Conservation (phyloP, 2,329 filamentous ascomycete species). For the Pseudogymnoascus sp. region DNA sequence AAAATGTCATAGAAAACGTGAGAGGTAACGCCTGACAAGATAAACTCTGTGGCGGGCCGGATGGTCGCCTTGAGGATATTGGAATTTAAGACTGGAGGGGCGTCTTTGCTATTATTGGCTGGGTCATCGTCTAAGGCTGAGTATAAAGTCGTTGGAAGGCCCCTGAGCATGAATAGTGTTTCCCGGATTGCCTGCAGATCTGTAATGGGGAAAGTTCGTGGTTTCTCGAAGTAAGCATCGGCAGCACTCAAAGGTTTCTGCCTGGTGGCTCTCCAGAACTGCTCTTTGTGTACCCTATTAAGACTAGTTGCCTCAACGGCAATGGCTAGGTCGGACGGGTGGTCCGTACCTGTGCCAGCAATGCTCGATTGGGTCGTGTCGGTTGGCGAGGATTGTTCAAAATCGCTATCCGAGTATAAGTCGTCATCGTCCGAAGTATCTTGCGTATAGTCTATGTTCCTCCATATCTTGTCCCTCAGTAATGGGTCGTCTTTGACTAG, state of each 20-base stretch:
- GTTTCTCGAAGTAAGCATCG: slow-evolving; percentile 8
- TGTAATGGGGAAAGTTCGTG: slow-evolving; percentile 17
- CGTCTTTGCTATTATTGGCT: slow-evolving; percentile 15
- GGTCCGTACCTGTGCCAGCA: slow-evolving; percentile 22
- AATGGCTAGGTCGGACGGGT: slow-evolving; percentile 29
- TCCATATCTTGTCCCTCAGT: slow-evolving; percentile 63
- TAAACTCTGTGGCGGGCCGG: slow-evolving; percentile 22
- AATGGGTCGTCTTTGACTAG: slow-evolving; percentile 71
- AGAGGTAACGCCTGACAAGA: slow-evolving; percentile 31
- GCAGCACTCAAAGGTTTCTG: neutral
- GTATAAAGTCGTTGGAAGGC: slow-evolving; percentile 69
- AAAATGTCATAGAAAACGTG: slow-evolving; percentile 32
- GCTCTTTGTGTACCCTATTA: slow-evolving; percentile 35
- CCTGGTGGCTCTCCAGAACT: slow-evolving; percentile 38
- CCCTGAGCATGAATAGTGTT: slow-evolving; percentile 76
- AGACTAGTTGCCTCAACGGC: slow-evolving; percentile 29
- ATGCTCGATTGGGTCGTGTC: slow-evolving; percentile 29
- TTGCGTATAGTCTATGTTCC: slow-evolving; percentile 56
- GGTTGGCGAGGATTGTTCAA: slow-evolving; percentile 30
- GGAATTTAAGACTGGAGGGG: slow-evolving; percentile 23
- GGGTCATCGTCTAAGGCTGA: neutral
- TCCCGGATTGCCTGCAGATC: slow-evolving; percentile 73
- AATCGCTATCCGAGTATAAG: slow-evolving; percentile 29
- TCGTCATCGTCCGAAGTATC: slow-evolving; percentile 54
- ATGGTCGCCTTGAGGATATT: slow-evolving; percentile 31